Conservation (phyloP, 257 asterid species). For the Solanum piurae region DNA sequence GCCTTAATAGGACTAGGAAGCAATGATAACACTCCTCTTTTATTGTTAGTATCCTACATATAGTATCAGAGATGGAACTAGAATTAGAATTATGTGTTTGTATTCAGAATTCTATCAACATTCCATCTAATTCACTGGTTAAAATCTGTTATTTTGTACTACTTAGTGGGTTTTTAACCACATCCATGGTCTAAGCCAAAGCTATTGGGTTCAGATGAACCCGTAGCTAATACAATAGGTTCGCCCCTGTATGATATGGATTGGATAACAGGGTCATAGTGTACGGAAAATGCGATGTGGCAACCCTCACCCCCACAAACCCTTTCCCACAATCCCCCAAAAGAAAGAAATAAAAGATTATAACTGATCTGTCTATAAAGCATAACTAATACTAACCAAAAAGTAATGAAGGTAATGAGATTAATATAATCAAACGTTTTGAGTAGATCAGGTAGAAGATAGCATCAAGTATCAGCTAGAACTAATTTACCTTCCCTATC, state of each 20-base stretch:
- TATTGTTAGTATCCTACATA: not conserved
- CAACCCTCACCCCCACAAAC: not conserved
- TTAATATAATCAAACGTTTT: not conserved
- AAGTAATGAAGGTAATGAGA: not conserved
- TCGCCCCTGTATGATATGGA: not conserved
- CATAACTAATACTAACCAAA: not conserved
- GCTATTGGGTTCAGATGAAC: not conserved
- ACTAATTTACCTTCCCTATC: constrained; percentile 54
- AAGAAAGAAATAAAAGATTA: not conserved
- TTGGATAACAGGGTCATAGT: not conserved
- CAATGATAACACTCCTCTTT: not conserved
- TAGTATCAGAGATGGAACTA: not conserved
- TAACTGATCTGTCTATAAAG: not conserved
- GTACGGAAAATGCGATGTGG: not conserved
- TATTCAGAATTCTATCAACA: not conserved
- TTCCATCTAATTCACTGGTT: not conserved
- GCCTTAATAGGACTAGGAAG: not conserved
- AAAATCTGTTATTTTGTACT: no score
- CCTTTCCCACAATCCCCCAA: not conserved
- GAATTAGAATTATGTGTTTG: not conserved
- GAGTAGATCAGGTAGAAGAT: not conserved
- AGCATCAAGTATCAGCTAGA: not conserved
- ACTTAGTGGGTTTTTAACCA: no score
- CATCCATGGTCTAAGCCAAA: not conserved
- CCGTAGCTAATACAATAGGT: not conserved